Evolutionary conservation across 192 early-diverging fungal species (phyloP).

Genomic region (Backusella westeae): DNA sequence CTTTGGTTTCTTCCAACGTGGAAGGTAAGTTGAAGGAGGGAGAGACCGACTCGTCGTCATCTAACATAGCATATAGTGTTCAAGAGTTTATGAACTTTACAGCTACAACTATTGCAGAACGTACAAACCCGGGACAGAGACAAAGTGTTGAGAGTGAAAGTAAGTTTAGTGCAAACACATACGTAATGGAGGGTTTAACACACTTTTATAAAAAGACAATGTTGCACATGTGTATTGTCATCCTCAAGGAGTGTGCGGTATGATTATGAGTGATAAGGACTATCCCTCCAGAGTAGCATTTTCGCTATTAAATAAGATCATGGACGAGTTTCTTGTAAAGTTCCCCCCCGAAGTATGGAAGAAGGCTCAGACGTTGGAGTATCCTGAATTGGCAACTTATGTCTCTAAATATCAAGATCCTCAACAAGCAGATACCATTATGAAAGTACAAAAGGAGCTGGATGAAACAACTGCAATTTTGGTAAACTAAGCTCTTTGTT

Average conservation of each 20-base stretch:
- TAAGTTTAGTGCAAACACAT: slow-evolving; percentile 24
- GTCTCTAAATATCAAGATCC: slow-evolving; percentile 90
- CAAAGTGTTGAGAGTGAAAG: slow-evolving; percentile 79
- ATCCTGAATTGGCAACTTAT: slow-evolving; percentile 71
- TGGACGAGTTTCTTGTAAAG: slow-evolving; percentile 81
- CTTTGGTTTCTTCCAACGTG: slow-evolving; percentile 86
- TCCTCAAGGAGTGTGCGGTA: slow-evolving; percentile 66
- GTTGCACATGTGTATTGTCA: slow-evolving; percentile 79
- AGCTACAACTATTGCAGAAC: slow-evolving; percentile 78
- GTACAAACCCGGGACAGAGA: slow-evolving; percentile 76
- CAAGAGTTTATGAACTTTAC: slow-evolving; percentile 90
- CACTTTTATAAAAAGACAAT: slow-evolving; percentile 47
- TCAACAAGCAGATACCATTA: slow-evolving; percentile 84
- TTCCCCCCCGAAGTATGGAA: slow-evolving; percentile 52
- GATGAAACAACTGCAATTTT: slow-evolving; percentile 96
- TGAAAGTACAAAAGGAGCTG: slow-evolving; percentile 92
- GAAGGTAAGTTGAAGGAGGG: slow-evolving; percentile 50
- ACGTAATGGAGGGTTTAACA: background rate
- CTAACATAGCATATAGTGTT: slow-evolving; percentile 46
- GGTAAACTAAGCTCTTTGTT: slow-evolving; percentile 32
- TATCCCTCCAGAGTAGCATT: slow-evolving; percentile 91
- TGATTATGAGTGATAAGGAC: slow-evolving; percentile 81
- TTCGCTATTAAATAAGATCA: slow-evolving; percentile 76
- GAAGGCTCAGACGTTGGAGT: slow-evolving; percentile 39
- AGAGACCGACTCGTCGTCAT: background rate